Evolutionary conservation across 805 yeast species (phyloP), one percentile per base, ranked within the genome.

Genomic region (Saccharomyces jurei): DNA sequence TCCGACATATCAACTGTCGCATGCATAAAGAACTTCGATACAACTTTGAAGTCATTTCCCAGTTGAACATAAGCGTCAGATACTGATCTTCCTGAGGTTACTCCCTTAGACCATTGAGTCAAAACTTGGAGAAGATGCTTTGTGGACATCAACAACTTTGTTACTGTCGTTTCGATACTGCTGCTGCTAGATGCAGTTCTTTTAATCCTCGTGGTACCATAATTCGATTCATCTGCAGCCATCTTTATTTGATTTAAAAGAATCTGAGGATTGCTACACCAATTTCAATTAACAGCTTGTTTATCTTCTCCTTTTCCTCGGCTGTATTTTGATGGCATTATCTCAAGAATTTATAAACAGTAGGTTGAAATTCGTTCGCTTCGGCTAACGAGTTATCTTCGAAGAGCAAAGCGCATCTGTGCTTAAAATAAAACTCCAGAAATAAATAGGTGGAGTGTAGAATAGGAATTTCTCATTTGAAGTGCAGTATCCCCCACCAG

Each of bases 1-100:
- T 89, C 96, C 11, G 84, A 74, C 8, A 86, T 85, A 60, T 87
- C 91, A 4, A 94, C 82, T 0, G 96, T 96, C 2, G 89, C 85
- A 54, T 77, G 78, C 4, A 83, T 73, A 67, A 92, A 91, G 2
- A 95, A 87, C 56, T 89, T 79, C 25, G 91, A 83, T 0, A 95
- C 88, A 2, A 87, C 81, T 61, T 92, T 84, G 75, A 90, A 94
- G 69, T 92, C 97, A 65, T 91, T 94, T 0, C 99, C 99, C 29
- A 94, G 78, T 59, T 82, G 85, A 14, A 94, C 99, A 68, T 89
- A 94, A 2, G 90, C 87, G 63, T 90, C 89, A 1, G 96, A 89
- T 2, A 94, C 97, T 58, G 81, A 88, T 54, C 81, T 81, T 49
- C 91, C 98, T 26, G 84, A 78, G 5, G 89, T 90, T n/a, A 80